Base-by-base conservation (phyloP, 768 basidiomycete species). In the Crucibulum laeve region DNA sequence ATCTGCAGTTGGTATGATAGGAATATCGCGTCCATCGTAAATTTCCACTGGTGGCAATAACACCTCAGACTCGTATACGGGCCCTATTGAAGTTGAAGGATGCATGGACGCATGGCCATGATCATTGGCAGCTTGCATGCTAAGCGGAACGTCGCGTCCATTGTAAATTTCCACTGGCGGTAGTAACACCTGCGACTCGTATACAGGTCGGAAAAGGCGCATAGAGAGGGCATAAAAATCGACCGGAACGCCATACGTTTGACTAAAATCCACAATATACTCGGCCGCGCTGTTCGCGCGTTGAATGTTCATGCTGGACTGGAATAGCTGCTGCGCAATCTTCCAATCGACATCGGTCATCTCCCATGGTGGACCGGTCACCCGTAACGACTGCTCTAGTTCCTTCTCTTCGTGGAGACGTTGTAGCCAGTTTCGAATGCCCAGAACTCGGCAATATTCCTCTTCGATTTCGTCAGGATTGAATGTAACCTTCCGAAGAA, bases 371-470 rank as follows among this genome's bases (percentile, higher is more conserved):
- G 10, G 28, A 8, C 28, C 10, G 10, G 10, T 18, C 22, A 22
- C 11, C n/a, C 24, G 5, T 24, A 18, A 13, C 11, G 14, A 21
- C 14, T 40, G 38, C 38, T 13, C 11, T 19, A 21, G 23, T 6
- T 13, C 18, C 11, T 21, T 21, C 11, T n/a, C 22, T 19, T 40
- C 38, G 11, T 40, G 38, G 18, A 13, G 11, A 5, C 5, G 7
- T 22, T 40, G 38, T 10, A 40, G 23, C 13, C 23, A 13, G 38
- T 40, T 40, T 17, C 38, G 38, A 11, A 40, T n/a, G 14, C 24
- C 15, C 18, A 40, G 22, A 11, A 40, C 38, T 11, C 38, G 38
- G 17, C 38, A 40, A 24, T 21, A 40, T 24, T 40, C 38, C 22
- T 40, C 38, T 17, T n/a, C 22, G 11, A 40, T 40, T 10, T 21